phyloP scores from a whole-genome alignment of 352 stramenopile genomes.

The Pythium graminicola region DNA sequence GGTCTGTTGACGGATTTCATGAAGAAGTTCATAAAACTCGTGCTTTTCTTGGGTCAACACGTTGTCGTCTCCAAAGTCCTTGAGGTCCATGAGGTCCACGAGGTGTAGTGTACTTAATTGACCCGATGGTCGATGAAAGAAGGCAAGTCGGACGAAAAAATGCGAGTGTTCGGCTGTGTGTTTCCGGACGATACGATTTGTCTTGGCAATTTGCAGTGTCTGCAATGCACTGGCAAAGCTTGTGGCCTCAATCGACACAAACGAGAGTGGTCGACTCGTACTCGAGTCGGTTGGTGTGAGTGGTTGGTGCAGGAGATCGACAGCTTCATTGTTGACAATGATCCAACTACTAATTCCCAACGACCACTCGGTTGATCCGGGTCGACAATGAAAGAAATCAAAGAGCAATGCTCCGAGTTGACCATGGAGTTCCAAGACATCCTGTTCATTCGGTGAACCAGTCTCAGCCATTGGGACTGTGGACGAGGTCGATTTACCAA shows the following conservation, averaged over 20 bases:
- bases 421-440: conserved; percentile 47
- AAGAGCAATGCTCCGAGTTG: conserved; percentile 48
- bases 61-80: conserved; percentile 35
- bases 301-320: conserved; percentile 41
- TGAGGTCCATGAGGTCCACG: conserved; percentile 56
- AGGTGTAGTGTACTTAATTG: conserved; percentile 65
- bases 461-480: background rate
- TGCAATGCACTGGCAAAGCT: conserved; percentile 38
- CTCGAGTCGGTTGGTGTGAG: background rate
- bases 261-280: conserved; percentile 23
- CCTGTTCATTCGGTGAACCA: conserved; percentile 9
- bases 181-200: conserved; percentile 64
- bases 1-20: conserved; percentile 29
- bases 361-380: conserved; percentile 24
- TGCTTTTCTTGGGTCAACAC: conserved; percentile 43
- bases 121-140: conserved; percentile 36
- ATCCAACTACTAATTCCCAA: conserved; percentile 69
- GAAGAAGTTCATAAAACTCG: conserved; percentile 54
- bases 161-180: conserved; percentile 54
- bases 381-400: conserved; percentile 32
- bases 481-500: conserved; percentile 44
- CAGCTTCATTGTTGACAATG: conserved; percentile 53
- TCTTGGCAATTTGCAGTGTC: conserved; percentile 63
- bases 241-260: conserved; percentile 47
- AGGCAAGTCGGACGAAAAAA: conserved; percentile 64